phyloP scores from a whole-genome alignment of 2,329 filamentous ascomycete species.

The Amauroascus niger region DNA sequence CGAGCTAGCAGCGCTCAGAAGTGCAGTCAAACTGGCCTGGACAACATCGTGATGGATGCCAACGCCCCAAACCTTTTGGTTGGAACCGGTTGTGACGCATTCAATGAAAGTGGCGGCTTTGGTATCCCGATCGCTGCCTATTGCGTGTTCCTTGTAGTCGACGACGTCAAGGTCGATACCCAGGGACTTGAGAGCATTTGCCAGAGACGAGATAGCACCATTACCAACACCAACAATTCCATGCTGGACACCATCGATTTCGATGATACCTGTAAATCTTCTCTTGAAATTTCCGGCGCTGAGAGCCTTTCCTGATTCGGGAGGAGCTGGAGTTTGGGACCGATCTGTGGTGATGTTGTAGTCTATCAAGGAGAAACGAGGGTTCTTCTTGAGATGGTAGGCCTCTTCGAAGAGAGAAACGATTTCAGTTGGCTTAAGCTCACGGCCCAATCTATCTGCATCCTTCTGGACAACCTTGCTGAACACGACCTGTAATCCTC shows the following conservation, averaged over 20 bases:
- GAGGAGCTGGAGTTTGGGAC: constrained; percentile 61
- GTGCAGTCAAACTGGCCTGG: constrained; percentile 75
- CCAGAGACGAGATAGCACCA: constrained; percentile 81
- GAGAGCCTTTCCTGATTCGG: constrained; percentile 58
- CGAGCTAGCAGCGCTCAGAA: constrained; percentile 75
- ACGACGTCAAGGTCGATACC: constrained; percentile 82
- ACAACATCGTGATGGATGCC: constrained; percentile 89
- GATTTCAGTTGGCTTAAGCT: constrained; percentile 76
- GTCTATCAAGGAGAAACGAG: constrained; percentile 77
- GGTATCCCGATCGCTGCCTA: constrained; percentile 68
- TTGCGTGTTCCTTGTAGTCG: constrained; percentile 94
- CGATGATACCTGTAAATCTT: constrained; percentile 74
- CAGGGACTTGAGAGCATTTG: constrained; percentile 65
- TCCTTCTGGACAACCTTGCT: constrained; percentile 73
- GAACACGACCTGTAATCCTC: constrained; percentile 85
- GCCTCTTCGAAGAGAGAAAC: constrained; percentile 77
- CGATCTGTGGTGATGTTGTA: constrained; percentile 85
- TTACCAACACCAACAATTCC: constrained; percentile 72
- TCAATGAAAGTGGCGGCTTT: constrained; percentile 96
- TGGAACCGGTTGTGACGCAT: constrained; percentile 59
- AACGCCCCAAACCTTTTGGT: constrained; percentile 75
- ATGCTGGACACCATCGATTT: constrained; percentile 71
- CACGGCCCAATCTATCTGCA: constrained; percentile 70
- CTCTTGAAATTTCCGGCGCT: constrained; percentile 70
- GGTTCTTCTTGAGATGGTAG: constrained; percentile 75